Percentiles rank a stretch among this genome's conserved stretches.
phyloP scores from a whole-genome alignment of 23 red algal species.

The Gracilariopsis chorda region DNA sequence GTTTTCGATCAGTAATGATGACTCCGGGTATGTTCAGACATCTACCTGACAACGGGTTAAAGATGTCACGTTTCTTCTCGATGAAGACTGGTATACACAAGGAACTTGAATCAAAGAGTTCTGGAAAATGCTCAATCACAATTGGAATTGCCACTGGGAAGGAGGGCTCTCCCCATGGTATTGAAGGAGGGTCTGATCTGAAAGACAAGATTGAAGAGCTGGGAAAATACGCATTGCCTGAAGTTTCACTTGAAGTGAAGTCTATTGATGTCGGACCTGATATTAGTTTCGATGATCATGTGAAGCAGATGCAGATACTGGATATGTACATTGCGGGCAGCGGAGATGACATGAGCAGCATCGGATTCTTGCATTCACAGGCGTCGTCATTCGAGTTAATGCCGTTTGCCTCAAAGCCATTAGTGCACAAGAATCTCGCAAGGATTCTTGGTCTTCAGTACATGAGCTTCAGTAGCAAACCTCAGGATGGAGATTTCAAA shows the following conservation, averaged over 20 bases:
- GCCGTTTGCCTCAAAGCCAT: slow-evolving; percentile 43
- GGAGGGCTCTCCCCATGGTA: not conserved
- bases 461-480: slow-evolving; percentile 39
- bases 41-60: slow-evolving; percentile 22
- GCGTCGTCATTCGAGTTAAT: slow-evolving; percentile 28
- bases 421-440: slow-evolving; percentile 34
- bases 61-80: slow-evolving; percentile 6
- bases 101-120: not conserved
- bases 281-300: not conserved
- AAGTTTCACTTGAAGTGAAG: slow-evolving; percentile 36
- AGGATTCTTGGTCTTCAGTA: slow-evolving; percentile 43
- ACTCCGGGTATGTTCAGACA: slow-evolving; percentile 57
- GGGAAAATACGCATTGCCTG: slow-evolving; percentile 43
- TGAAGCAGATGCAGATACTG: slow-evolving; percentile 46
- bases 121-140: slow-evolving; percentile 6
- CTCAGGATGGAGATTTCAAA: slow-evolving; percentile 39
- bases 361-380: slow-evolving; percentile 24
- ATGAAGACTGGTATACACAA: slow-evolving; percentile 23
- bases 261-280: not conserved
- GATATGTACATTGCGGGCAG: slow-evolving; percentile 41
- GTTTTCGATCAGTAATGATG: slow-evolving; percentile 61
- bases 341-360: slow-evolving; percentile 58
- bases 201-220: slow-evolving; percentile 53
- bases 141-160: slow-evolving; percentile 45
- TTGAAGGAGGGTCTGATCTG: slow-evolving; percentile 32